These are phyloP conservation scores for Cyclotella kingstonii DNA, from an alignment of 108 stramenopile genomes.

Conservation along the genomic window DNA sequence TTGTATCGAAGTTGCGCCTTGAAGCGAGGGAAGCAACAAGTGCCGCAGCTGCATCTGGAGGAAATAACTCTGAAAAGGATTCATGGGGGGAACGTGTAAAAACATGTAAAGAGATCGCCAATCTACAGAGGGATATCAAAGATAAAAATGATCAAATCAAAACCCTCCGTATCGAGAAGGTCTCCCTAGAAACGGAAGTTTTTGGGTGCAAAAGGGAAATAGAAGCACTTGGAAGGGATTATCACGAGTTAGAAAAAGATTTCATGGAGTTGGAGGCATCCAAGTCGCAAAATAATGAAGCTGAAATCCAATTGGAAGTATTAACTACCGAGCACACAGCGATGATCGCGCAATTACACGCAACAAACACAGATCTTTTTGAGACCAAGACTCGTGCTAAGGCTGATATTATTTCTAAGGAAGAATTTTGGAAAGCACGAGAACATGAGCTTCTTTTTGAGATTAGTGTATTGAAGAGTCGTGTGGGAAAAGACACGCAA, in stretches of 20 bases:
- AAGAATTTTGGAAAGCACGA: constrained; percentile 64
- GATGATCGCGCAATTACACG: constrained; percentile 85
- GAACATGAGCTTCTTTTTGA: constrained; percentile 77
- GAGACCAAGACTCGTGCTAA: constrained; percentile 75
- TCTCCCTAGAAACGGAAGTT: constrained; percentile 81
- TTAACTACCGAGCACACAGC: constrained; percentile 83
- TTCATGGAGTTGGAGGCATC: constrained; percentile 66
- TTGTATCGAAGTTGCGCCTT: constrained; percentile 50
- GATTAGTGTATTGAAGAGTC: constrained; percentile 81
- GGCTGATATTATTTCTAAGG: constrained; percentile 63
- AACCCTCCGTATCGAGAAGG: constrained; percentile 66
- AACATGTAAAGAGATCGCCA: constrained; percentile 70
- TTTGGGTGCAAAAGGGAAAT: constrained; percentile 74
- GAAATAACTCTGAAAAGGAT: constrained; percentile 29
- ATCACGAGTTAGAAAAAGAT: constrained; percentile 72
- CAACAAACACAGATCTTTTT: constrained; percentile 79
- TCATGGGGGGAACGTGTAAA: constrained; percentile 68
- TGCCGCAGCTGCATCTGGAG: constrained; percentile 11
- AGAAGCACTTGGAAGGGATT: constrained; percentile 48
- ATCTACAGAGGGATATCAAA: constrained; percentile 69
- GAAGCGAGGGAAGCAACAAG: constrained; percentile 66
- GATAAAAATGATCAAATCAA: constrained; percentile 74
- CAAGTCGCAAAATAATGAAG: constrained; percentile 76
- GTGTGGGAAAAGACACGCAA: constrained; percentile 57
- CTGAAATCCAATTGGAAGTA: constrained; percentile 81